Evolutionary conservation across 805 yeast species (phyloP).

Genomic region (Ogataea haglerorum): DNA sequence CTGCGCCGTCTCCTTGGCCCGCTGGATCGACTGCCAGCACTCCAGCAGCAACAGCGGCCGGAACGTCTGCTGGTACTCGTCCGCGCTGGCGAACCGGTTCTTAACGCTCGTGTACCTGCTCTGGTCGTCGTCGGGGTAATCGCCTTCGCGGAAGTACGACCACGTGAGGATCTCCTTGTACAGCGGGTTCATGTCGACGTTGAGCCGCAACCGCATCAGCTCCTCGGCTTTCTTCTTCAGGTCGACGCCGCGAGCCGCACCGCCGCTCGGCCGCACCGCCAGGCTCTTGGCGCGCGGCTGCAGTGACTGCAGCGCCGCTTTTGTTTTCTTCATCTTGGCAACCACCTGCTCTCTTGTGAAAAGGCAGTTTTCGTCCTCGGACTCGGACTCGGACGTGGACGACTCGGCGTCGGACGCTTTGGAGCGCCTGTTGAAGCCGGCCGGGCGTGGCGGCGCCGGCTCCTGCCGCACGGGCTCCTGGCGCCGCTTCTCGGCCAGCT

Average conservation of each 20-base stretch:
- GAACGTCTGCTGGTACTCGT: constrained; percentile 66
- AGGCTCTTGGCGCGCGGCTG: constrained; percentile 20
- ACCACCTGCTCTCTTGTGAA: constrained; percentile 39
- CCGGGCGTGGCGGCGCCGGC: constrained; percentile 52
- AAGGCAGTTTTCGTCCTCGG: constrained; percentile 36
- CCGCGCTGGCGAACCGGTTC: constrained; percentile 51
- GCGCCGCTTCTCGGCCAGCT: constrained; percentile 26
- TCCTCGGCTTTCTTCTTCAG: constrained; percentile 60
- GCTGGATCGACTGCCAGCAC: constrained; percentile 87
- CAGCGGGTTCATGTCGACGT: constrained; percentile 73
- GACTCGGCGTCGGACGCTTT: constrained; percentile 14
- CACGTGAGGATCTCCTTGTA: constrained; percentile 69
- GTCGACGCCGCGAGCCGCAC: constrained; percentile 34
- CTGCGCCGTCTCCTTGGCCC: constrained; percentile 60
- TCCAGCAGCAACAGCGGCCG: constrained; percentile 83
- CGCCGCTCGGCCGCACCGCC: constrained; percentile 7
- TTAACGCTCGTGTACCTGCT: constrained; percentile 45
- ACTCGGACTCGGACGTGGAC: constrained; percentile 26
- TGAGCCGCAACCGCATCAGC: constrained; percentile 72
- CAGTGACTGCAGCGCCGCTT: constrained; percentile 27
- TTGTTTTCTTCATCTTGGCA: constrained; percentile 27
- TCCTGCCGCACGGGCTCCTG: constrained; percentile 18
- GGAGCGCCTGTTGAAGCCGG: constrained; percentile 45
- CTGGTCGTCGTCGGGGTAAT: constrained; percentile 49
- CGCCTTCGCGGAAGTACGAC: constrained; percentile 60